Conservation (phyloP, 169 alveolate genomes). For the Cystoisospora suis region DNA sequence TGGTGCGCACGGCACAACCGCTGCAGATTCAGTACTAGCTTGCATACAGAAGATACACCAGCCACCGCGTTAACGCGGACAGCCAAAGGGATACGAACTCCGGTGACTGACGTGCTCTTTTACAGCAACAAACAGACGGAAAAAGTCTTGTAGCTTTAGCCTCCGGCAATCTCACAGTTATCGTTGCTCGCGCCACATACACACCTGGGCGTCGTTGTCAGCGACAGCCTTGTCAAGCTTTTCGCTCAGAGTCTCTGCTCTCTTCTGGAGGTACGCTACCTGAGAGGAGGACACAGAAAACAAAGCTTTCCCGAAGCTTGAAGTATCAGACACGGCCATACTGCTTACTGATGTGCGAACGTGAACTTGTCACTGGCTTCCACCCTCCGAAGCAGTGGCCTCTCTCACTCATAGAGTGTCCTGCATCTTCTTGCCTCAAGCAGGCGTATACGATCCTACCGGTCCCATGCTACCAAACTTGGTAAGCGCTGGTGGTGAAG, state of each 20-base stretch:
- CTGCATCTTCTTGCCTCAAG: neutral
- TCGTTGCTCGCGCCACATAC: neutral
- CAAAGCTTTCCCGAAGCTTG: neutral
- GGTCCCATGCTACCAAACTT: neutral
- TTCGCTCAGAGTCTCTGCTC: neutral
- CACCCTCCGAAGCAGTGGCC: neutral
- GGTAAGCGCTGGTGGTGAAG: no score
- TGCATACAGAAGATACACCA: neutral
- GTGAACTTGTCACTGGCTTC: neutral
- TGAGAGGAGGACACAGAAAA: neutral
- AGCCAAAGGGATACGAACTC: neutral
- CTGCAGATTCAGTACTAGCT: neutral
- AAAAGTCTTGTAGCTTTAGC: no score
- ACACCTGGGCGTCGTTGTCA: constrained; percentile 6
- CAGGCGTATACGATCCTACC: neutral
- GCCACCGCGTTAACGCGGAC: neutral
- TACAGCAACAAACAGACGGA: no score
- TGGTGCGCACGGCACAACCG: neutral
- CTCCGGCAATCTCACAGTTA: no score
- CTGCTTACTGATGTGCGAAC: neutral
- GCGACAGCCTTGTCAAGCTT: constrained; percentile 3
- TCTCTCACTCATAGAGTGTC: neutral
- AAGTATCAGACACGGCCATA: neutral
- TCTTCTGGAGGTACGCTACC: neutral
- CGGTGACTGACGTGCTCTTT: no score